Evolutionary conservation across 139 green algal genomes (phyloP).

Genomic region (Asterochloris sp.): DNA sequence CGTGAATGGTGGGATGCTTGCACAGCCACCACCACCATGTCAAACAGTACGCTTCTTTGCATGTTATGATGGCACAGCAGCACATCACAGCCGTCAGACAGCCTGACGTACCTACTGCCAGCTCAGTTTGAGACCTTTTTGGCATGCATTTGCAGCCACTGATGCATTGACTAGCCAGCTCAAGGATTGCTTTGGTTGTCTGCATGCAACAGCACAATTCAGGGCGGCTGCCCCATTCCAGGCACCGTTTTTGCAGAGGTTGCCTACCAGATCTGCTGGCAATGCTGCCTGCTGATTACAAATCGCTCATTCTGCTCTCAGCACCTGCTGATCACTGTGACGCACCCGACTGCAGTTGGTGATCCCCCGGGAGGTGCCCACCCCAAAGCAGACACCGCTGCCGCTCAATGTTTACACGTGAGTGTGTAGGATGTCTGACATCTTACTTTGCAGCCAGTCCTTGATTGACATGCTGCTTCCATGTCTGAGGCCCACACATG

Average conservation of each 20-base stretch:
- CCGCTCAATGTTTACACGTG: slow-evolving; percentile 54
- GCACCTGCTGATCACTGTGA: not conserved
- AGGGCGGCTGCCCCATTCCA: not conserved
- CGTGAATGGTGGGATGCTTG: not conserved
- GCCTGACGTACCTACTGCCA: not conserved
- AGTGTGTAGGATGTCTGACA: not conserved
- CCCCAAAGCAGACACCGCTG: slow-evolving; percentile 32
- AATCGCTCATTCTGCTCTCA: not conserved
- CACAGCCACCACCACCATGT: not conserved
- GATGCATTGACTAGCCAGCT: not conserved
- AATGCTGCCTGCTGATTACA: not conserved
- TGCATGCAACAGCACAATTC: not conserved
- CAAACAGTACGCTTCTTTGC: not conserved
- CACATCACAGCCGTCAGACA: not conserved
- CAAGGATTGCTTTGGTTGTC: not conserved
- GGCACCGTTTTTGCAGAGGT: not conserved
- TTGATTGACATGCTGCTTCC: not conserved
- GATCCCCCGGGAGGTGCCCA: slow-evolving; percentile 28
- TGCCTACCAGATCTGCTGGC: not conserved
- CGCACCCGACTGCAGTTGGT: slow-evolving; percentile 36
- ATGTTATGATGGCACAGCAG: not conserved
- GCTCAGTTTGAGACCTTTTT: not conserved
- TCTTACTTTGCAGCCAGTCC: not conserved
- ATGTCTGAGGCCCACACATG: not conserved
- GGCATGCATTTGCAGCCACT: not conserved